Evolutionary conservation across 2,329 filamentous ascomycete species (phyloP).

Genomic region (Triangularia verruculosa): DNA sequence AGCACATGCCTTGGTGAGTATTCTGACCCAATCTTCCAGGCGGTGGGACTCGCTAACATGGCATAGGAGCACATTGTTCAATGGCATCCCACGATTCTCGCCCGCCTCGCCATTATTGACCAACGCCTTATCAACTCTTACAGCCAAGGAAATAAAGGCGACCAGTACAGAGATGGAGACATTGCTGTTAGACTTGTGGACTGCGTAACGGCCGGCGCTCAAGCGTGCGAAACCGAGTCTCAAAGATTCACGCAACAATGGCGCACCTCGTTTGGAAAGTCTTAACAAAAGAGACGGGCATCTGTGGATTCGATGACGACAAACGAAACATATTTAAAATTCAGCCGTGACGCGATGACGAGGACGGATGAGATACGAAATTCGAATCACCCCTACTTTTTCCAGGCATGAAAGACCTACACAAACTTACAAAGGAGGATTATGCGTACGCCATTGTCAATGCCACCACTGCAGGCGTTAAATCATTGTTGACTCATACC

Average conservation of each 20-base stretch:
- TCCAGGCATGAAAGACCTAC: not conserved
- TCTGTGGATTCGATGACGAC: not conserved
- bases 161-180: conserved; percentile 76
- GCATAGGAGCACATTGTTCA: conserved; percentile 81
- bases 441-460: not conserved
- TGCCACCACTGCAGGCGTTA: not conserved
- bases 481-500: not conserved
- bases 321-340: not conserved
- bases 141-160: conserved; percentile 52
- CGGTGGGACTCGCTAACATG: not conserved
- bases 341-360: conserved; percentile 1
- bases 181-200: conserved; percentile 75
- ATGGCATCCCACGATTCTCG: conserved; percentile 95
- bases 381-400: not conserved
- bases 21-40: not conserved
- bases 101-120: conserved; percentile 84
- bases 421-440: not conserved
- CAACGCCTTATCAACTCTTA: conserved; percentile 84
- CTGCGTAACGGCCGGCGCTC: conserved; percentile 58
- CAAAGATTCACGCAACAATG: conserved; percentile 48
- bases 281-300: conserved; percentile 32
- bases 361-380: not conserved
- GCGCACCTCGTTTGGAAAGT: conserved; percentile 48
- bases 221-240: conserved; percentile 72
- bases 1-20: conserved; percentile 76